These are phyloP conservation scores for Arthroderma sp. DNA, from an alignment of 2,329 filamentous ascomycete species.

Conservation along the genomic window DNA sequence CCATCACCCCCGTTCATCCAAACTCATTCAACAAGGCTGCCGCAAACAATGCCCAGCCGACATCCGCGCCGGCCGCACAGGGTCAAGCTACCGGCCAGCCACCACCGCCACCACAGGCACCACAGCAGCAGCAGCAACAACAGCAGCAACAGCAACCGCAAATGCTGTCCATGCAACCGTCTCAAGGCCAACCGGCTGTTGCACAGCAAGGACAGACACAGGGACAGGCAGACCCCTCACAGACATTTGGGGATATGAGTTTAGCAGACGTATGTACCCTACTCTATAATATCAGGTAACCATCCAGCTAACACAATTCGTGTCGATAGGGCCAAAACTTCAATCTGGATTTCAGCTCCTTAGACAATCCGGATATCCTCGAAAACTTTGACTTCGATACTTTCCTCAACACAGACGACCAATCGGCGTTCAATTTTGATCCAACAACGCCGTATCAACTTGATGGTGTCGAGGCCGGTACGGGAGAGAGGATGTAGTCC, in stretches of 20 bases:
- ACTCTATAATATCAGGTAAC: not conserved
- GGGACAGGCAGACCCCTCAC: slow-evolving; percentile 21
- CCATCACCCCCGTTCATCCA: slow-evolving; percentile 37
- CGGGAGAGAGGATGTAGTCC: slow-evolving; percentile 27
- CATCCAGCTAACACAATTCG: not conserved
- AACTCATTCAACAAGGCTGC: slow-evolving; percentile 33
- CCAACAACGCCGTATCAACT: slow-evolving; percentile 29
- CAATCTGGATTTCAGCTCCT: slow-evolving; percentile 34
- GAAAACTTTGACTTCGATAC: slow-evolving; percentile 55
- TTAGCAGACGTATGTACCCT: not conserved
- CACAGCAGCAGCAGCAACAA: slow-evolving; percentile 17
- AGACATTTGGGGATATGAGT: slow-evolving; percentile 9
- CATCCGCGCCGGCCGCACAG: slow-evolving; percentile 17
- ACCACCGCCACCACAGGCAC: slow-evolving; percentile 12
- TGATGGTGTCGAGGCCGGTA: slow-evolving; percentile 35
- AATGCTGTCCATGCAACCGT: slow-evolving; percentile 10
- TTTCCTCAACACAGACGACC: slow-evolving; percentile 48
- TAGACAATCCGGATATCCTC: slow-evolving; percentile 37
- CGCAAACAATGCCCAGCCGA: slow-evolving; percentile 21
- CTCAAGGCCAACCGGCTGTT: slow-evolving; percentile 7
- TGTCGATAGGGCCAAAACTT: slow-evolving; percentile 23
- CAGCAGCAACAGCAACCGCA: slow-evolving; percentile 20
- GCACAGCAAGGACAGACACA: slow-evolving; percentile 17
- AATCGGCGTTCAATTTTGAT: slow-evolving; percentile 34
- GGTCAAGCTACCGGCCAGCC: slow-evolving; percentile 18